Conservation (phyloP, 176 grass and related monocot species). For the Lolium perenne region DNA sequence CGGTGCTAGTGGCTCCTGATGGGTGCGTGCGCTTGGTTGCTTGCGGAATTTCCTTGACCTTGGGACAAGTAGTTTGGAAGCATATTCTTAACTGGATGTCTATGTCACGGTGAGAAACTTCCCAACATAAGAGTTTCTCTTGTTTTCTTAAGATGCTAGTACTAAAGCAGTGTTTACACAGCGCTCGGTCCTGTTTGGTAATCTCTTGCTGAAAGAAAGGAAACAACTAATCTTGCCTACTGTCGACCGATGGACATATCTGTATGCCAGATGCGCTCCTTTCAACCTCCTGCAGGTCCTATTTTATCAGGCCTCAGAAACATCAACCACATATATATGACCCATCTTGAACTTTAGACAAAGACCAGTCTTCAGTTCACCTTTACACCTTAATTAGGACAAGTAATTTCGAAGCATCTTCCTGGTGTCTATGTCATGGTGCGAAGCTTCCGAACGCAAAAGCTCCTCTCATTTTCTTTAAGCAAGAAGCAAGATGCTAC, state of each 20-base stretch:
- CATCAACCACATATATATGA: background rate
- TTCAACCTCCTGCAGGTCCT: background rate
- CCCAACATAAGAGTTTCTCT: too few species aligned
- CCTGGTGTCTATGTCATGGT: background rate
- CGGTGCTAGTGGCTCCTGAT: background rate
- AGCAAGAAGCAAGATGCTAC: background rate
- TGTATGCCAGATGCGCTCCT: background rate
- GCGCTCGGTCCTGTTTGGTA: too few species aligned
- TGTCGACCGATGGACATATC: too few species aligned
- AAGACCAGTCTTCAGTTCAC: background rate
- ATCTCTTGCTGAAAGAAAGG: too few species aligned
- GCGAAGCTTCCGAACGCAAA: conserved; percentile 9
- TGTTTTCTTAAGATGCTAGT: too few species aligned
- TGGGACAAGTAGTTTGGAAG: background rate
- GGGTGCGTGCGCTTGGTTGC: conserved; percentile 43
- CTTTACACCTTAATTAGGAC: background rate
- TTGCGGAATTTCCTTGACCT: conserved; percentile 30
- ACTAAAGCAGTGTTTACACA: too few species aligned
- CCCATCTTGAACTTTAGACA: background rate
- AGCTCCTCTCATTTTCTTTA: background rate
- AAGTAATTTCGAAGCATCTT: background rate
- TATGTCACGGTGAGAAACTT: background rate
- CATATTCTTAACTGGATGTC: background rate
- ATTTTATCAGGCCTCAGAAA: conserved; percentile 27
- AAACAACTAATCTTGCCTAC: too few species aligned